Conservation (phyloP, 805 yeast species). For the Kodamaea hsintzibuensis region DNA sequence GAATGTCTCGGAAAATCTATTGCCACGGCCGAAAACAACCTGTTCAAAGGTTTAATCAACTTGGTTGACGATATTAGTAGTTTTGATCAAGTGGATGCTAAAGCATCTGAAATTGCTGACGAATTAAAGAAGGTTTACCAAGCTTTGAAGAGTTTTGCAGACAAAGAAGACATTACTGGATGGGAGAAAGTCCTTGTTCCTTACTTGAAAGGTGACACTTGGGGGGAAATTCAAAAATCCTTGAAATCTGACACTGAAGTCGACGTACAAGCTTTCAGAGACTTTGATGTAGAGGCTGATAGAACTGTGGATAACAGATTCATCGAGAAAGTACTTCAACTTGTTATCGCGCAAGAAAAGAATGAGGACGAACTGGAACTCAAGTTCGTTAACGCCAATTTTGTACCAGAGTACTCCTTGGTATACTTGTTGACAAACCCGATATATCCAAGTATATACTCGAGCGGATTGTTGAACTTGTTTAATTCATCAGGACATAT, state of each 20-base stretch:
- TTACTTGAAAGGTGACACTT: constrained; percentile 24
- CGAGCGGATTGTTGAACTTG: constrained; percentile 57
- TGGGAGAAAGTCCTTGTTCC: constrained; percentile 31
- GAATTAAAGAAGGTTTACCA: constrained; percentile 27
- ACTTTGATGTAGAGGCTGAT: constrained; percentile 66
- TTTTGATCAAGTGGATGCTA: not conserved
- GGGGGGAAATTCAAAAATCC: constrained; percentile 11
- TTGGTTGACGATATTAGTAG: constrained; percentile 24
- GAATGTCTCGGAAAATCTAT: constrained; percentile 71
- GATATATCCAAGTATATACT: constrained; percentile 63
- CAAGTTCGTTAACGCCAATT: constrained; percentile 23
- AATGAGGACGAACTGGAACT: constrained; percentile 21
- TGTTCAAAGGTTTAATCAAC: constrained; percentile 28
- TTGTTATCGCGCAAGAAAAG: constrained; percentile 35
- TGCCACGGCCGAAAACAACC: constrained; percentile 8
- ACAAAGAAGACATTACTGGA: constrained; percentile 19
- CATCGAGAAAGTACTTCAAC: constrained; percentile 45
- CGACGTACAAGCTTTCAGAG: constrained; percentile 24
- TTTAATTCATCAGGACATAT: constrained; percentile 46
- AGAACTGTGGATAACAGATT: constrained; percentile 62
- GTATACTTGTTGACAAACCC: constrained; percentile 86
- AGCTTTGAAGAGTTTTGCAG: constrained; percentile 21
- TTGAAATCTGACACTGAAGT: constrained; percentile 17
- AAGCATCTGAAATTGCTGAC: constrained; percentile 11
- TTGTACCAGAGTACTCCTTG: constrained; percentile 58